Percentiles rank a stretch among this genome's conserved stretches.
These are phyloP conservation scores for Paraleonurus japonicus DNA, from an alignment of 257 asterid genomes.

Conservation along the genomic window DNA sequence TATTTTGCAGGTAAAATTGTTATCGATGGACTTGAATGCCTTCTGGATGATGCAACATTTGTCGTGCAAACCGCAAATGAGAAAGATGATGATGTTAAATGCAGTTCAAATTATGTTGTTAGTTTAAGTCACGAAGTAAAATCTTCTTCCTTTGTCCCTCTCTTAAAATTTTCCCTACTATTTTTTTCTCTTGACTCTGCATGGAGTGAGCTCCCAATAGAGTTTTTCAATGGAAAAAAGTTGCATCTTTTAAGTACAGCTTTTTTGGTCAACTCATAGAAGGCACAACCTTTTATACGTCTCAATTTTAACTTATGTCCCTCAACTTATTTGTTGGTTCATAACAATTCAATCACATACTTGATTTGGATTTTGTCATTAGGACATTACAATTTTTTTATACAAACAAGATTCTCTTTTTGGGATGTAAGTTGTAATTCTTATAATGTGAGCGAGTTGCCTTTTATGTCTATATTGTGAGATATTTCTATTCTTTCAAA, in stretches of 20 bases:
- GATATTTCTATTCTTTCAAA: background rate
- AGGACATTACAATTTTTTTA: background rate
- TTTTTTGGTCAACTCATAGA: background rate
- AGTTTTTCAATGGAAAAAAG: background rate
- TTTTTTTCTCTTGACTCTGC: background rate
- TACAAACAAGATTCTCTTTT: background rate
- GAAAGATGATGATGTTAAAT: conserved; percentile 35
- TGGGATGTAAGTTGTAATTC: background rate
- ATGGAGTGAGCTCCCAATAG: background rate
- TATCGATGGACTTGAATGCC: conserved; percentile 53
- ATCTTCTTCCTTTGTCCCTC: conserved; percentile 10
- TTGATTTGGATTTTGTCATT: background rate
- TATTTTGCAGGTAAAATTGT: conserved; percentile 49
- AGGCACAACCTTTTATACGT: background rate
- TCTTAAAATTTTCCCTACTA: background rate
- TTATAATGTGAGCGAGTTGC: background rate
- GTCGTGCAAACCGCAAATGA: conserved; percentile 36
- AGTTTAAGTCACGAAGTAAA: conserved; percentile 34
- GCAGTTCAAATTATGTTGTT: conserved; percentile 23
- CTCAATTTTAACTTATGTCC: background rate
- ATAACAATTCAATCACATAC: background rate
- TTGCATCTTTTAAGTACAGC: background rate
- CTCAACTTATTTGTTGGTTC: background rate
- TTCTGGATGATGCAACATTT: conserved; percentile 48
- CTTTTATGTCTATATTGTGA: background rate